phyloP scores from a whole-genome alignment of 179 eudicot genomes.

The Kewa caespitosa region DNA sequence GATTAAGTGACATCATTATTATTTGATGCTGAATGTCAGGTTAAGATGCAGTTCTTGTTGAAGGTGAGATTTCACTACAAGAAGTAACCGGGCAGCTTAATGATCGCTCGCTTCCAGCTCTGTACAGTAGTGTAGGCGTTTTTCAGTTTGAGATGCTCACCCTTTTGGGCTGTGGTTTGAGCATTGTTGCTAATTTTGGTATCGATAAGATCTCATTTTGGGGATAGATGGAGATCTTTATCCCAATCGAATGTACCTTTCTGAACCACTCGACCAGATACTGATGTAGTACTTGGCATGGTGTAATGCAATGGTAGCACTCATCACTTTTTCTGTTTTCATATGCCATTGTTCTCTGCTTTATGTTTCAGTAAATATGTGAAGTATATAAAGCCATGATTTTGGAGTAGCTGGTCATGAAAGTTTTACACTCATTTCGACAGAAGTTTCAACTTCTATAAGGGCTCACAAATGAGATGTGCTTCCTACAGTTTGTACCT shows the following conservation, averaged over 20 bases:
- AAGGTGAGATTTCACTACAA: slow-evolving; percentile 89
- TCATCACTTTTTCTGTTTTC: no score
- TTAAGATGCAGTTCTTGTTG: slow-evolving; percentile 93
- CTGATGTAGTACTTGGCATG: background rate
- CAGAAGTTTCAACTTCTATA: no score
- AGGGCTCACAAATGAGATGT: no score
- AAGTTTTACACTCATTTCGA: no score
- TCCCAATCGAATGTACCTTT: background rate
- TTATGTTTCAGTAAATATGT: no score
- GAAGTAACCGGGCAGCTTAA: slow-evolving; percentile 39
- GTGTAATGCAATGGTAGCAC: no score
- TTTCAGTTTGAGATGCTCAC: background rate
- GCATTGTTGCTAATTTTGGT: background rate
- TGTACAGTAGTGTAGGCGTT: slow-evolving; percentile 24
- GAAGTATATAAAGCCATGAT: no score
- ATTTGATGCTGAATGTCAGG: slow-evolving; percentile 44
- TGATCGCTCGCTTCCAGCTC: background rate
- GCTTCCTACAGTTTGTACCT: no score
- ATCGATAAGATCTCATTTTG: slow-evolving; percentile 58
- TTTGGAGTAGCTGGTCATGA: no score
- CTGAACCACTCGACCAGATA: slow-evolving; percentile 11
- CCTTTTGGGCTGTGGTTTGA: background rate
- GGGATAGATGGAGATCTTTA: slow-evolving; percentile 47
- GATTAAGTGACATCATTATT: no score
- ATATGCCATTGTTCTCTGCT: no score